Conservation (phyloP, 441 rosid genomes). For the Populus hybrid region DNA sequence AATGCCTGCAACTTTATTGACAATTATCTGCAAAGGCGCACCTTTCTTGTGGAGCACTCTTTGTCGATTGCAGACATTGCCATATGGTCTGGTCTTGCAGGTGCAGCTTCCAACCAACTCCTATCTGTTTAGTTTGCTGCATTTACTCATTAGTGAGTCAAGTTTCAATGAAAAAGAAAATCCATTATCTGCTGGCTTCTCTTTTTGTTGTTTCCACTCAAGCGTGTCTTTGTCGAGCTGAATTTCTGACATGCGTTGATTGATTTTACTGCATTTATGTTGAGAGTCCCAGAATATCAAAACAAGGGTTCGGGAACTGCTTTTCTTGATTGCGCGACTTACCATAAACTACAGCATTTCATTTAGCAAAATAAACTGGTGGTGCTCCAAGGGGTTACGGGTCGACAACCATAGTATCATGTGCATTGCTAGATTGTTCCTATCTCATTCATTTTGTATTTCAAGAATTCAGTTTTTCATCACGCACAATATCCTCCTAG, state of each 20-base stretch:
- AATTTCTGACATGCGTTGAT: neutral
- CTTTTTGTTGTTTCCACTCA: neutral
- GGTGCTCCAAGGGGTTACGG: neutral
- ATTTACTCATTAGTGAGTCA: neutral
- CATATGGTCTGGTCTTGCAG: slow-evolving; percentile 85
- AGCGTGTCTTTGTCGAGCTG: neutral
- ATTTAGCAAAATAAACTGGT: neutral
- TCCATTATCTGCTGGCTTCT: neutral
- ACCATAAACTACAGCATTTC: neutral
- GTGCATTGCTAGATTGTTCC: neutral
- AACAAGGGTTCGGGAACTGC: neutral
- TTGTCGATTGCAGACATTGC: slow-evolving; percentile 83
- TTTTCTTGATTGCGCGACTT: neutral
- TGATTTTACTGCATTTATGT: neutral
- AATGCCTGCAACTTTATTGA: slow-evolving; percentile 62
- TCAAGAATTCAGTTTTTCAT: neutral
- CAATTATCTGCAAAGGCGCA: slow-evolving; percentile 41
- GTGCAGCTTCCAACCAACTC: slow-evolving; percentile 29
- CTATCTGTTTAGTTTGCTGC: neutral
- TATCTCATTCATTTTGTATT: neutral
- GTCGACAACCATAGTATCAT: neutral
- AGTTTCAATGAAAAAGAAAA: neutral
- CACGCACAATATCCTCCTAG: neutral
- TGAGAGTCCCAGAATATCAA: neutral
- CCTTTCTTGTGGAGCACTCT: slow-evolving; percentile 61